Evolutionary conservation across 495 filamentous ascomycete genomes (phyloP), one percentile per base, ranked within the genome.

Genomic region (Corynascus novoguineensis): DNA sequence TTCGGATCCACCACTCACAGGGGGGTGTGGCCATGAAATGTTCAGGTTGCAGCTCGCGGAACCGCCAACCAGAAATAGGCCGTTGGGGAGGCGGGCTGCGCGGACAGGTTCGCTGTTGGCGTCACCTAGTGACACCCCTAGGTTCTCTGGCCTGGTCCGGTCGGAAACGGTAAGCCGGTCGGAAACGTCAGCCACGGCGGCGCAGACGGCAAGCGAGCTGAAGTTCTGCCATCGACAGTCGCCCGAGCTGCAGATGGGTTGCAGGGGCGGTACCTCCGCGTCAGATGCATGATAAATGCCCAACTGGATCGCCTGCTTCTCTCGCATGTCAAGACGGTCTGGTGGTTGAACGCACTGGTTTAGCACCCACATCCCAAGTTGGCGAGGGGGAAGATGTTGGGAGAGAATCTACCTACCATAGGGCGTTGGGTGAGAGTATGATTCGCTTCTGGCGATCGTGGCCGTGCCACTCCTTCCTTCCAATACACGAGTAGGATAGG

Each of bases 201-300:
- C 64, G 59, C 78, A 81, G 38, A 79, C 60, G 4, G 73, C 75
- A 14, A 81, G 64, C 1, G 78, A 75, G 46, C 71, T 69, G 53
- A 76, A 78, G 19, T 59, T 55, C 0, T 65, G 60, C 52, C 70
- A 80, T 11, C 69, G 73, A 50, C 76, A 80, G 57, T 77, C 73
- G 22, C 73, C 73, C 0, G 76, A 71, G 29, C 74, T 66, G 60
- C 77, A 79, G 28, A 56, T 37, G 25, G 68, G 68, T 19, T 37
- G 35, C 14, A 61, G 37, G 11, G 52, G 55, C 4, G 47, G 55
- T 15, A 69, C 11, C 11, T 56, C n/a, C 22, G 19, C 31, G 60
- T 58, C 53, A 46, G 57, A 60, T n/a, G 68, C 60, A 11, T 72
- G 70, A 35, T 71, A 71, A 28, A 78, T 62, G 32, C 70, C 75